Conservation (phyloP, 768 basidiomycete genomes). For the Tulasnella sp. region DNA sequence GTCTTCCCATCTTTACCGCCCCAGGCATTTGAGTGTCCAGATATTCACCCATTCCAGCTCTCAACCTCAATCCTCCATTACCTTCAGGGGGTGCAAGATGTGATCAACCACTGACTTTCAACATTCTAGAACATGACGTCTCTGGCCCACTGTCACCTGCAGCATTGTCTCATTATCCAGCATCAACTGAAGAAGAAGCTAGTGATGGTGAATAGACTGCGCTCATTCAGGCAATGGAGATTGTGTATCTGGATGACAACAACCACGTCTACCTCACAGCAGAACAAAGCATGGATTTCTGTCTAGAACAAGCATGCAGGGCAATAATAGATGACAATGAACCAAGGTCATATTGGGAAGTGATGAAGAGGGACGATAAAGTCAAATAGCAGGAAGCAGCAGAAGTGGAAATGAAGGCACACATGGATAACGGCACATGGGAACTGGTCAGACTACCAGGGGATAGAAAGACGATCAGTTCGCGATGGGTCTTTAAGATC, state of each 20-base stretch:
- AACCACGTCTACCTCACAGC: no score
- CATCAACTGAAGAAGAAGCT: no score
- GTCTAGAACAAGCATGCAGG: background rate
- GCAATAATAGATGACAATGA: background rate
- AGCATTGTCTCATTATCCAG: background rate
- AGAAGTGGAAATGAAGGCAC: constrained; percentile 7
- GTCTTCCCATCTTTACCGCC: no score
- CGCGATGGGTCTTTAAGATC: constrained; percentile 27
- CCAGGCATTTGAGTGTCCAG: no score
- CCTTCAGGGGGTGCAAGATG: no score
- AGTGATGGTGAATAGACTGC: no score
- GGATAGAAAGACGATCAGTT: constrained; percentile 23
- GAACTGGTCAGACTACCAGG: constrained; percentile 20
- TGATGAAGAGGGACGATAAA: constrained; percentile 8
- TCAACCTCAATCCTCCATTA: no score
- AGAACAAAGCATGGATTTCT: background rate
- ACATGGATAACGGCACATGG: constrained; percentile 19
- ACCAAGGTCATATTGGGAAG: background rate
- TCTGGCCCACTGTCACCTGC: background rate
- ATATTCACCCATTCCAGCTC: no score
- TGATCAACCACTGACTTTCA: no score
- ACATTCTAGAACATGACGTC: no score
- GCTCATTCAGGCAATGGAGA: background rate
- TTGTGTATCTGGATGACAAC: background rate
- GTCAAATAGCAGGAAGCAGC: constrained; percentile 12